Evolutionary conservation across 2,329 filamentous ascomycete species (phyloP).

Genomic region (Ophiostoma quercus): DNA sequence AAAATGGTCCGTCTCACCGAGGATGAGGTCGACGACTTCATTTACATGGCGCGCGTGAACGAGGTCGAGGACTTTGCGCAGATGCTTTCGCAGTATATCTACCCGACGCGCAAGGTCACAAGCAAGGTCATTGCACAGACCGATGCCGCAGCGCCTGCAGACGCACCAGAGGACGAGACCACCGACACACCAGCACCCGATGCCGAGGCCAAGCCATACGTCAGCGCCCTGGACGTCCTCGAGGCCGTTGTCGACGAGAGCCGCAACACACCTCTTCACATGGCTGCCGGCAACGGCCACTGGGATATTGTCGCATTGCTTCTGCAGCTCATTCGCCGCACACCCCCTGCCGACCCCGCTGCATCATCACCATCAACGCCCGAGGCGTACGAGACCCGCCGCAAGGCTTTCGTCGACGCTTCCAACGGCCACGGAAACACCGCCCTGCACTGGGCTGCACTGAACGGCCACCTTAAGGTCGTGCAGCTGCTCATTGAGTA

Average conservation of each 20-base stretch:
- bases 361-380: constrained; percentile 41
- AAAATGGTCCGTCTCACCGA: constrained; percentile 50
- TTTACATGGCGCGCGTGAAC: constrained; percentile 78
- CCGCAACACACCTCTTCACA: constrained; percentile 80
- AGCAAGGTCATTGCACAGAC: constrained; percentile 2
- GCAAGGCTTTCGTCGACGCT: constrained; percentile 53
- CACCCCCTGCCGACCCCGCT: constrained; percentile 30
- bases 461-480: constrained; percentile 78
- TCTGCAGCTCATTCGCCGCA: constrained; percentile 1
- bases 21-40: constrained; percentile 84
- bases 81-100: constrained; percentile 55
- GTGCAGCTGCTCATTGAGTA: constrained; percentile 71
- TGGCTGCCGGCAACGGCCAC: constrained; percentile 88
- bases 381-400: neutral
- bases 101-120: neutral
- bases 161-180: neutral
- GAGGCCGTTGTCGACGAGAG: constrained; percentile 65
- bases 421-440: constrained; percentile 84
- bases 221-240: constrained; percentile 52
- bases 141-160: neutral
- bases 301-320: constrained; percentile 30
- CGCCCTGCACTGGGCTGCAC: constrained; percentile 84
- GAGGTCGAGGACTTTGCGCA: constrained; percentile 64
- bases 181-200: neutral
- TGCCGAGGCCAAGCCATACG: constrained; percentile 35